Conservation (phyloP, 257 asterid genomes). For the Nyctanthes arbortristis region DNA sequence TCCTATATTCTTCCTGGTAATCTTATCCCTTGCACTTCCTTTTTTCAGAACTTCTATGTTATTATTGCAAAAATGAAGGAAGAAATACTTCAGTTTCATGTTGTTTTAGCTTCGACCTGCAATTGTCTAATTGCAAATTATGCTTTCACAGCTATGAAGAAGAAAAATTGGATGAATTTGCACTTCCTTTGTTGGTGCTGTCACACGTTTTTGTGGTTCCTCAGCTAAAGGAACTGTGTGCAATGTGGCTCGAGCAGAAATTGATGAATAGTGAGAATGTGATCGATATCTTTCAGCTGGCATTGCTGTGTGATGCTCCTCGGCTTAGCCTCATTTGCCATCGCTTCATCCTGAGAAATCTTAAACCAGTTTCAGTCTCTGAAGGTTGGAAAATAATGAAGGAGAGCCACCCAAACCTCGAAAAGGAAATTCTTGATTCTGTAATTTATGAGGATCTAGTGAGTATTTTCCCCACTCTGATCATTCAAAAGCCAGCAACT, state of each 20-base stretch:
- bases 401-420: slow-evolving; percentile 79
- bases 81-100: neutral
- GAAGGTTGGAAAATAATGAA: slow-evolving; percentile 88
- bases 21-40: neutral
- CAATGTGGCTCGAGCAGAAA: slow-evolving; percentile 58
- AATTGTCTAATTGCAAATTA: slow-evolving; percentile 12
- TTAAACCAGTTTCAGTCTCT: slow-evolving; percentile 63
- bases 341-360: slow-evolving; percentile 54
- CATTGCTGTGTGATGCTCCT: slow-evolving; percentile 79
- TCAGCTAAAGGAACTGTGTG: slow-evolving; percentile 59
- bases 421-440: slow-evolving; percentile 55
- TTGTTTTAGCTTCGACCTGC: neutral
- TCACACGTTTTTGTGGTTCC: slow-evolving; percentile 74
- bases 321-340: slow-evolving; percentile 77
- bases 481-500: neutral
- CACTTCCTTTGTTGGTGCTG: slow-evolving; percentile 60
- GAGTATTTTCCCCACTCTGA: slow-evolving; percentile 26
- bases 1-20: slow-evolving; percentile 86
- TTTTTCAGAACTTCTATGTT: neutral
- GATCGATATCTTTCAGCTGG: slow-evolving; percentile 73
- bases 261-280: slow-evolving; percentile 56
- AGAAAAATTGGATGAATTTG: slow-evolving; percentile 59
- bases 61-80: neutral
- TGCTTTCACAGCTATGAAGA: slow-evolving; percentile 60
- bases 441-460: slow-evolving; percentile 48